Conservation (phyloP, 768 basidiomycete genomes). For the Amanita exitialis region DNA sequence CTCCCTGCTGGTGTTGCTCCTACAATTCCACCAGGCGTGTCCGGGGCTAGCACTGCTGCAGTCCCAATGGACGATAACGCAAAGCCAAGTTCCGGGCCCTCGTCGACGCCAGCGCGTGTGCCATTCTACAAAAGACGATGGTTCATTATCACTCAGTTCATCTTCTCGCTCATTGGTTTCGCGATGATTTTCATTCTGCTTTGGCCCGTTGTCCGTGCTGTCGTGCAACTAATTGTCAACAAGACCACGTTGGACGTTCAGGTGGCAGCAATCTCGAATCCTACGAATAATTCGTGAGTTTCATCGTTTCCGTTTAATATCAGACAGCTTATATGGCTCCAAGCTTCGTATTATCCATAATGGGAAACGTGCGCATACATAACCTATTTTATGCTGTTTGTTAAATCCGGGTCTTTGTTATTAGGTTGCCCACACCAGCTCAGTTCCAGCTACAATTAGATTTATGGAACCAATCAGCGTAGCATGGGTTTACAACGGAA, state of each 20-base stretch:
- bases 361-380: conserved; percentile 35
- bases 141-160: conserved; percentile 51
- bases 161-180: conserved; percentile 43
- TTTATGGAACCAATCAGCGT: conserved; percentile 51
- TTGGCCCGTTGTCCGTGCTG: conserved; percentile 59
- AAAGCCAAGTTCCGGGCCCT: conserved; percentile 5
- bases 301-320: not conserved
- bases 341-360: conserved; percentile 43
- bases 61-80: conserved; percentile 9
- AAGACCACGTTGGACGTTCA: conserved; percentile 43
- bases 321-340: not conserved
- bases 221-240: conserved; percentile 56
- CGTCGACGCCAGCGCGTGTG: conserved; percentile 13
- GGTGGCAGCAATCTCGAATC: conserved; percentile 36
- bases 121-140: conserved; percentile 54
- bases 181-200: conserved; percentile 57
- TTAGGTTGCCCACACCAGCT: conserved; percentile 58
- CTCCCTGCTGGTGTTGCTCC: conserved; percentile 9
- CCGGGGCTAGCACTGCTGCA: not conserved
- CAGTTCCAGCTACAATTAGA: conserved; percentile 50
- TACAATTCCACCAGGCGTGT: conserved; percentile 9
- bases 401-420: not conserved
- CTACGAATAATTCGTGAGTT: conserved; percentile 49
- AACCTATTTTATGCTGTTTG: not conserved
- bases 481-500: conserved; percentile 43